Evolutionary conservation across 2,329 filamentous ascomycete species (phyloP), one percentile per base, ranked within the genome.

Genomic region (Aureobasidium subglaciale): DNA sequence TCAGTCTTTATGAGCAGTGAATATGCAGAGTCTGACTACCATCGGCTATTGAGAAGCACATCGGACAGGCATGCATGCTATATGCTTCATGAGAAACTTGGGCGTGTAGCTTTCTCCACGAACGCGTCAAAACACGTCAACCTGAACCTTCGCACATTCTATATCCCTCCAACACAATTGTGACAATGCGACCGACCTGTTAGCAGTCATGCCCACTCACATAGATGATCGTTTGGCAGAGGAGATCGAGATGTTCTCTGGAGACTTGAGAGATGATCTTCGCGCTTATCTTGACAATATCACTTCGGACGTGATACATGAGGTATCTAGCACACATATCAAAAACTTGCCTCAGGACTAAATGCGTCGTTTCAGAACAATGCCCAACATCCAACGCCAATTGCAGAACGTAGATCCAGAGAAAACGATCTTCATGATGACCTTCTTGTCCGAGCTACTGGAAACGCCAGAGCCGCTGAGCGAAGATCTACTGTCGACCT

Each of bases 241-340:
- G 8, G 32, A 38, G 5, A 30, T 50, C 2, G 46, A 50, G n/a
- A 22, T 38, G 34, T 24, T 40, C 16, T 40, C 34, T 5, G 34
- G 9, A 20, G 46, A 54, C 13, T 32, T 43, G 18, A 20, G 13
- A 13, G 27, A 34, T n/a, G 29, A 43, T 4, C 15, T 54, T 1
- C 49, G 5, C 9, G 11, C n/a, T 7, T 54, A 54, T n/a, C 27
- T 54, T 4, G 49, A 54, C 7, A 20, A 20, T 1, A 42, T 54
- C 24, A 41, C n/a, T n/a, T 74, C 76, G 0, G 77, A 82, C 55
- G 77, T 81, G 0, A 68, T 67, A 1, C 76, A 81, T 59, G 73
- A 82, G 62, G 69, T 80, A 15, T 8, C 8, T n/a, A n/a, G n/a
- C n/a, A n/a, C n/a, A n/a, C n/a, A n/a, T n/a, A n/a, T 8, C 27